A percentile compares a stretch with the other conserved stretches of the same genome.
phyloP scores from a whole-genome alignment of 2,329 filamentous ascomycete genomes.

The Aspergillus japonicus region DNA sequence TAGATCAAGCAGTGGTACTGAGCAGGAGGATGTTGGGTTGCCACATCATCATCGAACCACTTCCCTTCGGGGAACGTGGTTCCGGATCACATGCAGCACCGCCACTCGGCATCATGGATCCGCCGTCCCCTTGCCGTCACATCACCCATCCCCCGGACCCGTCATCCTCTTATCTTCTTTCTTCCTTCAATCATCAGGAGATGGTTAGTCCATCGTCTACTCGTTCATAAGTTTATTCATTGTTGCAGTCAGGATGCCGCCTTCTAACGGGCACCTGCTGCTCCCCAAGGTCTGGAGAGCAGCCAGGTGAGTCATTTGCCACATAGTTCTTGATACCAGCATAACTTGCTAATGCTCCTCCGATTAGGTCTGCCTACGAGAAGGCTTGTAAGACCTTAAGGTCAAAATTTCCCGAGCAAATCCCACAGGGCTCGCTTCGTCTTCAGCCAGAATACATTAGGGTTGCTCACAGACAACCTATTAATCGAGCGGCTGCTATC shows the following conservation, averaged over 20 bases:
- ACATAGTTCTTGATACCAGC: conserved; percentile 5
- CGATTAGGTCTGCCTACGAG: conserved; percentile 47
- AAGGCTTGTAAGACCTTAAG: conserved; percentile 47
- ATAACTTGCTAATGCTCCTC: conserved; percentile 22
- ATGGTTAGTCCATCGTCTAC: conserved; percentile 21
- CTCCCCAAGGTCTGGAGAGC: conserved; percentile 51
- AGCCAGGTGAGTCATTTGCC: conserved; percentile 41
- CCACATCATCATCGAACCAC: neutral
- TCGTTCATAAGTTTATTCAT: conserved; percentile 5
- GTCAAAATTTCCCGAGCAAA: conserved; percentile 43
- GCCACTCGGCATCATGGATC: conserved; percentile 18
- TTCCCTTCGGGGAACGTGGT: conserved; percentile 13
- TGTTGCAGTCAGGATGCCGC: conserved; percentile 42
- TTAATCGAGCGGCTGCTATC: conserved; percentile 62
- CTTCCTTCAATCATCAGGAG: conserved; percentile 16
- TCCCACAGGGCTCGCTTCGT: conserved; percentile 44
- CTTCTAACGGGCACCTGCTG: conserved; percentile 50
- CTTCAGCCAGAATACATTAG: conserved; percentile 62
- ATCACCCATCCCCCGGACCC: conserved; percentile 18
- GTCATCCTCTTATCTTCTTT: conserved; percentile 11
- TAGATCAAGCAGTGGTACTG: neutral
- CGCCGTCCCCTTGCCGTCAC: conserved; percentile 24
- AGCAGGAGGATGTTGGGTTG: neutral
- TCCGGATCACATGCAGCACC: conserved; percentile 24
- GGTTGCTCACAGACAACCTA: conserved; percentile 56